phyloP scores from a whole-genome alignment of 1,284 basidiomycete genomes.

The Trametes pubescens region DNA sequence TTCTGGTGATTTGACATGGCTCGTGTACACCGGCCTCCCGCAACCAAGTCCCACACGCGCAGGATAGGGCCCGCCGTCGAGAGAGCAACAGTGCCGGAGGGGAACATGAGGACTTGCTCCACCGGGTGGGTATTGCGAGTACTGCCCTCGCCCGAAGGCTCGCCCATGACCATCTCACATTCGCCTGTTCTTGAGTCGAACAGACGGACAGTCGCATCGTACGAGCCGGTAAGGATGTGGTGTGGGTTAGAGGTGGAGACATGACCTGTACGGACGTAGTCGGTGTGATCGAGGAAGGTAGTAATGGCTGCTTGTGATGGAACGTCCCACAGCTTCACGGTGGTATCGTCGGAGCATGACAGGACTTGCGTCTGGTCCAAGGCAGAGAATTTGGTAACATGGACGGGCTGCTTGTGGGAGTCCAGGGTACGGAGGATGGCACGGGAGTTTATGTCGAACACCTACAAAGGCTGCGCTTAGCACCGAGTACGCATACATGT shows the following conservation, averaged over 20 bases:
- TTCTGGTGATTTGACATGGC: constrained; percentile 98
- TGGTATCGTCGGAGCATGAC: constrained; percentile 96
- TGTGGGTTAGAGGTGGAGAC: constrained; percentile 86
- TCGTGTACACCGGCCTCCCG: constrained; percentile 87
- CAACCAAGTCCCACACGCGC: constrained; percentile 95
- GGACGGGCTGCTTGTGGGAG: constrained; percentile 94
- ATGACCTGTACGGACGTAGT: constrained; percentile 95
- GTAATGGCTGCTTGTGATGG: constrained; percentile 86
- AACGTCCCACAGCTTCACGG: constrained; percentile 94
- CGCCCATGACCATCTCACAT: constrained; percentile 86
- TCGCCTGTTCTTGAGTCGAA: constrained; percentile 88
- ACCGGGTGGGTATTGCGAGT: constrained; percentile 72
- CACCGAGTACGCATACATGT: constrained; percentile 8
- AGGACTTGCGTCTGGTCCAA: constrained; percentile 85
- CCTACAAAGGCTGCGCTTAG: constrained; percentile 50
- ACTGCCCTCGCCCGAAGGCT: constrained; percentile 47
- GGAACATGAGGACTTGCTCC: constrained; percentile 95
- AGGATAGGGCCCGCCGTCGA: constrained; percentile 94
- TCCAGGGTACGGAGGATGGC: constrained; percentile 94
- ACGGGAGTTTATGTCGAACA: constrained; percentile 95
- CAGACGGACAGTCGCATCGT: constrained; percentile 91
- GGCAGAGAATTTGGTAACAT: constrained; percentile 92
- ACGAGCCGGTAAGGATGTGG: constrained; percentile 91
- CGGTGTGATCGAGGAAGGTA: constrained; percentile 87
- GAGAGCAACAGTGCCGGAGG: constrained; percentile 87